These are phyloP conservation scores for Colletotrichum higginsianum DNA, from an alignment of 2,329 filamentous ascomycete genomes.

Conservation along the genomic window DNA sequence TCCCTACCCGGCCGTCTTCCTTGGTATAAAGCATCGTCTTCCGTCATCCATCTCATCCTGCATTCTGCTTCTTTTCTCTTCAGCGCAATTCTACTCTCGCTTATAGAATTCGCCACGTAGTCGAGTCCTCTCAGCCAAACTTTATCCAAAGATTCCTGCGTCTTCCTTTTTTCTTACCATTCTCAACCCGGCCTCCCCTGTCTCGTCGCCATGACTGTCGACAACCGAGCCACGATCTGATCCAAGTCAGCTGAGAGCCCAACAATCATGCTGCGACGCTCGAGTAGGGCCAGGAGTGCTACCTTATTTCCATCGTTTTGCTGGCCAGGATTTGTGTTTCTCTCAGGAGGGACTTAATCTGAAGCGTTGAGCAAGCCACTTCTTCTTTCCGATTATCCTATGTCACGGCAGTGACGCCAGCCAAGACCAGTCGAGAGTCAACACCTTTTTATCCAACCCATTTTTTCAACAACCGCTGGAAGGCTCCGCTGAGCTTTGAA, in stretches of 20 bases:
- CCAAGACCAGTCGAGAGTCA: conserved; percentile 31
- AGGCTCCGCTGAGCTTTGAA: conserved; percentile 39
- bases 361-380: conserved; percentile 30
- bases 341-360: background rate
- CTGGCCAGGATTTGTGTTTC: conserved; percentile 29
- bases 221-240: conserved; percentile 7
- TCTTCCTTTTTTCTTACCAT: conserved; percentile 5
- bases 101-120: conserved; percentile 42
- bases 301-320: conserved; percentile 33
- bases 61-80: conserved; percentile 9
- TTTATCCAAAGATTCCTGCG: conserved; percentile 35
- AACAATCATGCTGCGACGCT: conserved; percentile 16
- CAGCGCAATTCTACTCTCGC: conserved; percentile 42
- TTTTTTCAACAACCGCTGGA: conserved; percentile 28
- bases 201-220: conserved; percentile 29
- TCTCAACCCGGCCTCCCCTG: conserved; percentile 40
- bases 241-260: background rate
- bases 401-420: conserved; percentile 25
- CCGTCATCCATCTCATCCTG: conserved; percentile 8
- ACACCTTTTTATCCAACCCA: background rate
- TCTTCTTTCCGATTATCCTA: conserved; percentile 30
- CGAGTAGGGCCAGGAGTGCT: conserved; percentile 41
- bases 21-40: conserved; percentile 39
- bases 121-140: conserved; percentile 36
- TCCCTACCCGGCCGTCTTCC: background rate